phyloP scores from a whole-genome alignment of 495 filamentous ascomycete species.

The Aspergillus indologenus region DNA sequence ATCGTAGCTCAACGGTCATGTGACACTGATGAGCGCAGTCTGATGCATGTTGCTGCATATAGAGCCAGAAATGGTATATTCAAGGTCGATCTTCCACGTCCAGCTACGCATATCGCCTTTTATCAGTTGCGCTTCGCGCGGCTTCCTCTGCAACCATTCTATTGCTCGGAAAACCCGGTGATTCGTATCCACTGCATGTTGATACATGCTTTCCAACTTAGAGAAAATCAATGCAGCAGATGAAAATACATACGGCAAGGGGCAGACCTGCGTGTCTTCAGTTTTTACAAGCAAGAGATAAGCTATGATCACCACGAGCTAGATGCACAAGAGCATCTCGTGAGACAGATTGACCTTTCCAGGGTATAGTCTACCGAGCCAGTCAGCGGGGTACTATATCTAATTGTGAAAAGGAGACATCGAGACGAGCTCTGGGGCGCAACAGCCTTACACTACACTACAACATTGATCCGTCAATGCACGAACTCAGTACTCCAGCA shows the following conservation, averaged over 20 bases:
- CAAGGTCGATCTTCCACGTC: background rate
- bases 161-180: no score
- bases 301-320: no score
- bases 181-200: no score
- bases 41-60: background rate
- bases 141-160: no score
- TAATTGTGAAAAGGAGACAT: background rate
- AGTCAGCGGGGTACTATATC: background rate
- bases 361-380: background rate
- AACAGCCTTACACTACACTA: background rate
- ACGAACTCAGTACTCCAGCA: no score
- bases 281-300: no score
- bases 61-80: background rate
- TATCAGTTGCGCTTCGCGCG: background rate
- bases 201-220: no score
- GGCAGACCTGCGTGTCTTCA: no score
- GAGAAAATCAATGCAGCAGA: no score
- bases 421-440: background rate
- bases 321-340: no score
- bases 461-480: background rate
- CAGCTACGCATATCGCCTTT: background rate
- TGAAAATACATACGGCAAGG: no score
- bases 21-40: background rate
- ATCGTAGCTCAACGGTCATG: background rate
- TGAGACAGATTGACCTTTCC: no score